Evolutionary conservation across 1,284 basidiomycete genomes (phyloP), one percentile per base, ranked within the genome.

Genomic region (Cryptococcus sp.): DNA sequence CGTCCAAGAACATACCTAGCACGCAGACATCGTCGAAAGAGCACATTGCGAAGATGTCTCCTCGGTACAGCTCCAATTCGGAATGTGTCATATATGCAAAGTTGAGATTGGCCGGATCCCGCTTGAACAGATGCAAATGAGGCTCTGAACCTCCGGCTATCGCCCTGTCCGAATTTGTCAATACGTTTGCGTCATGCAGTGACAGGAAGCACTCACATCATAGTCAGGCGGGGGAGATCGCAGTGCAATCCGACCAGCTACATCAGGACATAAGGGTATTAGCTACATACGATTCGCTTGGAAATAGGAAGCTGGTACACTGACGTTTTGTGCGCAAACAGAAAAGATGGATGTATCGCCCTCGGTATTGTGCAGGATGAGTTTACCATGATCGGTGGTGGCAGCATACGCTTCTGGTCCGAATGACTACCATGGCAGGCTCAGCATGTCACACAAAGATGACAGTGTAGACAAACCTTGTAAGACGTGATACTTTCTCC

Each of bases 381-480:
- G 54, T 55, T 70, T 69, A 10, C 74, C 74, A 44, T 69, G 67
- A 58, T 73, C 74, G 0, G 74, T 76, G 1, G 70, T 70, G 15
- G 66, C 64, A n/a, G 54, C 55, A 44, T 64, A 72, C 2, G 63
- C 58, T 19, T 64, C 64, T 5, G 58, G 50, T 13, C 48, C 55
- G 34, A 55, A 63, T 19, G 60, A 55, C 66, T 66, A 41, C 3
- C 25, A 15, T 29, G 49, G 17, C 52, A 34, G 52, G 46, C 20
- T 40, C 11, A 8, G 17, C 37, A 40, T 16, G n/a, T 10, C 37
- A 15, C 37, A 19, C 29, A 20, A 15, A 22, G 37, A 15, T 25
- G 15, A 17, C 3, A 20, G 5, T 38, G 25, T n/a, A 8, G 17
- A 55, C 66, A 23, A 47, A 69, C 72, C 55, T 64, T 55, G 40